These are phyloP conservation scores for Ceratocystis lukuohia DNA, from an alignment of 2,329 filamentous ascomycete genomes.

Conservation along the genomic window DNA sequence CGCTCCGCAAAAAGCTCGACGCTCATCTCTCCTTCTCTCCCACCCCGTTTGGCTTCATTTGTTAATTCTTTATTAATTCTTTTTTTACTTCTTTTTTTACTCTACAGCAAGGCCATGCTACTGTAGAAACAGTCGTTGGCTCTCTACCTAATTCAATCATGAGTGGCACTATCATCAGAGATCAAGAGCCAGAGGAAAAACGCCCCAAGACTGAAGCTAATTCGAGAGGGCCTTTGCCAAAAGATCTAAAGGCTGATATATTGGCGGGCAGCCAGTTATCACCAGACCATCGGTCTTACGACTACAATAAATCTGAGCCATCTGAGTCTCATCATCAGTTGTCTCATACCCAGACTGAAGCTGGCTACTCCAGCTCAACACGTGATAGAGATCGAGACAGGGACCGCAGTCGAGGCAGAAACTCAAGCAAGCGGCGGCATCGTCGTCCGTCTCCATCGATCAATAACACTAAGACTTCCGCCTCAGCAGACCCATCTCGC, in stretches of 20 bases:
- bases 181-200: neutral
- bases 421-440: slow-evolving; percentile 9
- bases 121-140: neutral
- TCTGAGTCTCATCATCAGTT: neutral
- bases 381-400: slow-evolving; percentile 6
- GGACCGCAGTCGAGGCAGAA: slow-evolving; percentile 5
- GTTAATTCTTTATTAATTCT: neutral
- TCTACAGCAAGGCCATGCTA: neutral
- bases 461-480: neutral
- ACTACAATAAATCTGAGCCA: neutral
- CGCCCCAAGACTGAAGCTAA: neutral
- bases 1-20: neutral
- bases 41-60: neutral
- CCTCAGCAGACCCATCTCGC: slow-evolving; percentile 9
- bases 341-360: neutral
- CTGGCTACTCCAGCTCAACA: neutral
- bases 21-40: neutral
- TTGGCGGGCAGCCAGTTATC: neutral
- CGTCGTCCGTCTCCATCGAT: slow-evolving; percentile 6
- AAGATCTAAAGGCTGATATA: neutral
- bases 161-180: neutral
- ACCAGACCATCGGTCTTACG: slow-evolving; percentile 1
- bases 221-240: neutral
- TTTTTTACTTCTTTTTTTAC: neutral
- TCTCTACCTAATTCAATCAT: neutral